Conservation (phyloP, 1,284 basidiomycete genomes). For the Lignosus rhinocerotis region DNA sequence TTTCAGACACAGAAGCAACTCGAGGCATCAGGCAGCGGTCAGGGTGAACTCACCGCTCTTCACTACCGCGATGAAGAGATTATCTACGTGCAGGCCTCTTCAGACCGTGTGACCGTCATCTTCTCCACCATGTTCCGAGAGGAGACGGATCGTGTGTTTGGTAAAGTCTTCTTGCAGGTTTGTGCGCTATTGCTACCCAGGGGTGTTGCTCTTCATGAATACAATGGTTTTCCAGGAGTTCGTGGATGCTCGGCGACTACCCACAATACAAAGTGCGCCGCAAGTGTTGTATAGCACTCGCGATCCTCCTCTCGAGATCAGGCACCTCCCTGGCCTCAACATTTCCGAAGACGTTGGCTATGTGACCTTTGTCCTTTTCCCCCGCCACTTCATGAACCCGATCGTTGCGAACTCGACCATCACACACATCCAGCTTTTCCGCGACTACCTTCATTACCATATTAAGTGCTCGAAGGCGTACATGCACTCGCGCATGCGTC, state of each 20-base stretch:
- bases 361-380: slow-evolving; percentile 98
- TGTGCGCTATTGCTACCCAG: slow-evolving; percentile 23
- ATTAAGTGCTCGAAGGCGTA: slow-evolving; percentile 99
- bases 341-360: slow-evolving; percentile 93
- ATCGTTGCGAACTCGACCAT: slow-evolving; percentile 83
- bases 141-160: slow-evolving; percentile 96
- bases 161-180: slow-evolving; percentile 96
- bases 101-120: slow-evolving; percentile 96
- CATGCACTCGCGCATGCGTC: slow-evolving; percentile 98
- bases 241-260: slow-evolving; percentile 92
- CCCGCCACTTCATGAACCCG: slow-evolving; percentile 87
- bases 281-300: slow-evolving; percentile 98
- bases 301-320: slow-evolving; percentile 95
- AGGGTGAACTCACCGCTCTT: slow-evolving; percentile 88
- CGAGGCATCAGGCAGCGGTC: slow-evolving; percentile 64
- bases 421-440: slow-evolving; percentile 95
- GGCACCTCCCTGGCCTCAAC: slow-evolving; percentile 80
- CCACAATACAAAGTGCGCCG: slow-evolving; percentile 94
- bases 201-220: neutral
- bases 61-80: slow-evolving; percentile 97
- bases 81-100: slow-evolving; percentile 91
- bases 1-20: slow-evolving; percentile 88
- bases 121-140: slow-evolving; percentile 98
- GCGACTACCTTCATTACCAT: slow-evolving; percentile 98
- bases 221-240: slow-evolving; percentile 72